A percentile compares a stretch with the other conserved stretches of the same genome.
phyloP scores from a whole-genome alignment of 352 stramenopile species.

The Globisporangium echinulatum region DNA sequence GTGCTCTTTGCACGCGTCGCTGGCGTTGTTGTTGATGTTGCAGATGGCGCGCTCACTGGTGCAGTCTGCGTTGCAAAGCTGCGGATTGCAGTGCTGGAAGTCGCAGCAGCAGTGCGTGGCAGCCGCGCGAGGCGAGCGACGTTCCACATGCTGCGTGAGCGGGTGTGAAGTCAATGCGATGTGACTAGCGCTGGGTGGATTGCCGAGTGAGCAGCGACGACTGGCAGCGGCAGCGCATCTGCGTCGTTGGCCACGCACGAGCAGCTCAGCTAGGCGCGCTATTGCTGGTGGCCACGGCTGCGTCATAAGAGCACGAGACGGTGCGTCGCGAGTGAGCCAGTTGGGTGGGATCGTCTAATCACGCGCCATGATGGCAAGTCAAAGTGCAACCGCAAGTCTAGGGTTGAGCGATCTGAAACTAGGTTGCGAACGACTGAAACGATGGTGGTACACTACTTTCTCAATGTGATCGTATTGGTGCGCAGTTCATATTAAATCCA shows the following conservation, averaged over 20 bases:
- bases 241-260: neutral
- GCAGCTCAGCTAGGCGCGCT: neutral
- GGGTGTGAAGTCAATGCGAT: neutral
- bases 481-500: too few species aligned
- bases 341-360: neutral
- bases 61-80: conserved; percentile 10
- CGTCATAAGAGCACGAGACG: conserved; percentile 8
- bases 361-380: neutral
- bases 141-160: conserved; percentile 7
- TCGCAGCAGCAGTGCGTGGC: conserved; percentile 1
- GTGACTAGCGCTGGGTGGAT: conserved; percentile 1
- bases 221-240: too few species aligned
- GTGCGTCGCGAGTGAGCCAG: neutral
- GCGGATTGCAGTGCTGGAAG: neutral
- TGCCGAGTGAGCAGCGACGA: conserved; percentile 2
- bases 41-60: conserved; percentile 8
- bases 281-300: neutral
- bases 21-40: conserved; percentile 5
- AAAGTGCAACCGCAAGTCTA: conserved; percentile 1
- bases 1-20: conserved; percentile 22
- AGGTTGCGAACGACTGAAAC: too few species aligned
- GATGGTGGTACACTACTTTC: too few species aligned
- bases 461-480: too few species aligned
- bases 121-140: conserved; percentile 8
- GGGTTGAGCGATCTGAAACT: too few species aligned